Evolutionary conservation across 495 filamentous ascomycete species (phyloP).

Genomic region (Penicillium riverlandense): DNA sequence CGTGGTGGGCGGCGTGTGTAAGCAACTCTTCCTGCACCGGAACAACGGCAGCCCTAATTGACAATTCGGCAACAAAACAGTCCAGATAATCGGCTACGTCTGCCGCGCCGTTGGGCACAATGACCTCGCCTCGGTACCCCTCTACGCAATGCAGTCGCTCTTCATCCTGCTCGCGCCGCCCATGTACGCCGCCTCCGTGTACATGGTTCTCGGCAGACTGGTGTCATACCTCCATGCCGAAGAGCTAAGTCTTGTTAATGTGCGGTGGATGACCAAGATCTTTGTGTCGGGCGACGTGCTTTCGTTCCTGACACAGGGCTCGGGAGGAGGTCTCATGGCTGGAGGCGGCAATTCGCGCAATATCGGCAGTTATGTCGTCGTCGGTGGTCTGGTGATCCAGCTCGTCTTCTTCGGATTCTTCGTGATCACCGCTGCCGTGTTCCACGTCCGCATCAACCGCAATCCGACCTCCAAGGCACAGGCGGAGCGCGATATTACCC

Average conservation of each 20-base stretch:
- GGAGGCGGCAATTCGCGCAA: slow-evolving; percentile 1
- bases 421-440: slow-evolving; percentile 26
- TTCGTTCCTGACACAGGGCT: slow-evolving; percentile 23
- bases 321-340: slow-evolving; percentile 19
- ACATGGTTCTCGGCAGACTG: slow-evolving; percentile 53
- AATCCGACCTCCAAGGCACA: slow-evolving; percentile 9
- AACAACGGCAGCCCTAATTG: too few species aligned
- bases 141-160: slow-evolving; percentile 32
- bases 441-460: slow-evolving; percentile 29
- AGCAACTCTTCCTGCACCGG: background rate
- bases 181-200: slow-evolving; percentile 49
- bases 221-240: slow-evolving; percentile 41
- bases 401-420: slow-evolving; percentile 41
- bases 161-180: slow-evolving; percentile 42
- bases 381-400: slow-evolving; percentile 36
- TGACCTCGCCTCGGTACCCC: slow-evolving; percentile 15
- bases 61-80: slow-evolving; percentile 12
- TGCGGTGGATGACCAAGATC: slow-evolving; percentile 28
- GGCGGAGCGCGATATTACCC: slow-evolving; percentile 2
- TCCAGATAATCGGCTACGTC: slow-evolving; percentile 54
- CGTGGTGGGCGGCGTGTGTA: slow-evolving; percentile 19
- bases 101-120: slow-evolving; percentile 37
- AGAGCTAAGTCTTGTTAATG: slow-evolving; percentile 9
- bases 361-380: slow-evolving; percentile 35
- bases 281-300: slow-evolving; percentile 33